Evolutionary conservation across 2,329 filamentous ascomycete genomes (phyloP).

Genomic region (Pyrenophora seminiperda): DNA sequence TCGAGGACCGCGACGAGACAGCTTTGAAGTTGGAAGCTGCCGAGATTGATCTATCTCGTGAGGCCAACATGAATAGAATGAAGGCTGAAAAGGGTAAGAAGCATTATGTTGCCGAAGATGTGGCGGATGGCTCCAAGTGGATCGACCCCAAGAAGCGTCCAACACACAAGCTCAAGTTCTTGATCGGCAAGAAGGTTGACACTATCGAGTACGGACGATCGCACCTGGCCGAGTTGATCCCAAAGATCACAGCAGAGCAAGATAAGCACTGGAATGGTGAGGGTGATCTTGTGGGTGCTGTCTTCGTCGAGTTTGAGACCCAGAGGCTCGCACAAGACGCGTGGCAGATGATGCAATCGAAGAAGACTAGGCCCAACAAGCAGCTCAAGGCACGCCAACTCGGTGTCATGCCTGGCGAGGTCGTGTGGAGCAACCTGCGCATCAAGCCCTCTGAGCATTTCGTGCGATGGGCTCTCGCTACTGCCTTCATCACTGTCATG

Average conservation of each 20-base stretch:
- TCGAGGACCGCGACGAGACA: constrained; percentile 52
- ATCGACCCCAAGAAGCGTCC: constrained; percentile 49
- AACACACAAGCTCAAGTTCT: constrained; percentile 49
- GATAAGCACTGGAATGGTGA: constrained; percentile 69
- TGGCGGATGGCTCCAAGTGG: constrained; percentile 52
- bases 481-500: constrained; percentile 48
- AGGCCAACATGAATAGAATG: constrained; percentile 68
- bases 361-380: constrained; percentile 42
- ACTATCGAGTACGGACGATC: constrained; percentile 84
- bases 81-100: constrained; percentile 63
- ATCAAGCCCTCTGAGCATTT: constrained; percentile 44
- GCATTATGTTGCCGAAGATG: constrained; percentile 50
- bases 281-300: constrained; percentile 70
- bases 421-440: constrained; percentile 55
- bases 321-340: constrained; percentile 85
- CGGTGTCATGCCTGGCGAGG: constrained; percentile 53
- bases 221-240: constrained; percentile 73
- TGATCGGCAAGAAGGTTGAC: constrained; percentile 58
- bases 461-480: constrained; percentile 41
- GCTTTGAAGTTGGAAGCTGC: constrained; percentile 52
- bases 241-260: constrained; percentile 71
- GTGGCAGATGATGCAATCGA: constrained; percentile 66
- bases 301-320: constrained; percentile 85
- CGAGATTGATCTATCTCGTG: constrained; percentile 52
- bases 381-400: constrained; percentile 50